Evolutionary conservation across 2,329 filamentous ascomycete genomes (phyloP).

Genomic region (Ascochyta lentis): DNA sequence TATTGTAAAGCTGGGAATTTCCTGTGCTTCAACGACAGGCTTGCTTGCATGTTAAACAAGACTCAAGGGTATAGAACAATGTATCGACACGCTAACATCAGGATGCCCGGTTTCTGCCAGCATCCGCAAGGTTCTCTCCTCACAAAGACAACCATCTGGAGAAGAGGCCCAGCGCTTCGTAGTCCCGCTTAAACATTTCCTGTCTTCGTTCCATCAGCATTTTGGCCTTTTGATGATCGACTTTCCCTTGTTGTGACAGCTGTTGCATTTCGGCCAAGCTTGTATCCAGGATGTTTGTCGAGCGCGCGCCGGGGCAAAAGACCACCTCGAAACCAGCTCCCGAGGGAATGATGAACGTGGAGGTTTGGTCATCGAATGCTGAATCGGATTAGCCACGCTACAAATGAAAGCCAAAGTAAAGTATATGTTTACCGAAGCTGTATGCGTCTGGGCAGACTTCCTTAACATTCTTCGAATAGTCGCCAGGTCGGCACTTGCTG

Average conservation of each 20-base stretch:
- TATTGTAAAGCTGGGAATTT: background rate
- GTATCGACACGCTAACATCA: background rate
- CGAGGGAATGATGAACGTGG: constrained; percentile 63
- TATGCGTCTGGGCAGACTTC: constrained; percentile 83
- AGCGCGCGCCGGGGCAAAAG: constrained; percentile 71
- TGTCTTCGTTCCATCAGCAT: constrained; percentile 23
- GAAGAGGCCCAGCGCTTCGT: constrained; percentile 9
- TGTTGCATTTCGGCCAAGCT: constrained; percentile 45
- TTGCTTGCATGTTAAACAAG: background rate
- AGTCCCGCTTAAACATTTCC: constrained; percentile 27
- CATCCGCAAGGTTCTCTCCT: background rate
- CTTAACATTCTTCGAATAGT: constrained; percentile 75
- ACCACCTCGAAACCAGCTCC: constrained; percentile 80
- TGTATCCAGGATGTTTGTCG: constrained; percentile 56
- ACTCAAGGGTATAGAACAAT: constrained; percentile 14
- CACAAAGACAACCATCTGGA: constrained; percentile 9
- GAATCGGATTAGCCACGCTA: background rate
- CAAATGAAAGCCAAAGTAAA: constrained; percentile 12
- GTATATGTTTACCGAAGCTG: constrained; percentile 67
- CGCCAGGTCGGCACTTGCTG: constrained; percentile 68
- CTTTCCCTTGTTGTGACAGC: constrained; percentile 40
- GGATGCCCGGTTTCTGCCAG: background rate
- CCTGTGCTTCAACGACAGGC: background rate
- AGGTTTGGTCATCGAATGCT: constrained; percentile 65
- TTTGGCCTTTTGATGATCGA: constrained; percentile 35